A percentile compares a stretch with the other conserved stretches of the same genome.
Evolutionary conservation across 495 filamentous ascomycete species (phyloP).

Genomic region (Lepraria neglecta): DNA sequence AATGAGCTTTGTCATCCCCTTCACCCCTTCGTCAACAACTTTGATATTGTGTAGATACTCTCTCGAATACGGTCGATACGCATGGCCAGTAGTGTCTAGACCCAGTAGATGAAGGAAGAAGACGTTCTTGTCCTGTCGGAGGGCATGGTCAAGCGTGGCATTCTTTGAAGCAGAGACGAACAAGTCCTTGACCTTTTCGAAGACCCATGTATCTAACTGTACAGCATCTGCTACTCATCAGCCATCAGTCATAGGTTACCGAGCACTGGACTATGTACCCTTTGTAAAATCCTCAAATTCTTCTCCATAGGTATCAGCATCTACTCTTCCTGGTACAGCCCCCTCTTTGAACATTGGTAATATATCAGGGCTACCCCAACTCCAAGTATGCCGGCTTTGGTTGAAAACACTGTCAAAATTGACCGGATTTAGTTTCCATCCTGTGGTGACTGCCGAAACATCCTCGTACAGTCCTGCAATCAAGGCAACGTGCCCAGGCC

Average conservation of each 20-base stretch:
- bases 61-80: conserved; percentile 82
- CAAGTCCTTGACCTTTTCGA: conserved; percentile 81
- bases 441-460: conserved; percentile 93
- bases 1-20: conserved; percentile 73
- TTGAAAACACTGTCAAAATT: conserved; percentile 99
- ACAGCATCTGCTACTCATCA: conserved; percentile 52
- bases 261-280: conserved; percentile 23
- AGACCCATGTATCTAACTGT: conserved; percentile 88
- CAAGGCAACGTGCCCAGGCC: conserved; percentile 93
- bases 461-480: conserved; percentile 98
- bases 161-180: conserved; percentile 75
- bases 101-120: conserved; percentile 98
- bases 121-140: conserved; percentile 80
- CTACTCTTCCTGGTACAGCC: conserved; percentile 77
- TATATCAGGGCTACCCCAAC: conserved; percentile 98
- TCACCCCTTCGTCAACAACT: conserved; percentile 81
- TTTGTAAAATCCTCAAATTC: conserved; percentile 85
- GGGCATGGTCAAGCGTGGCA: conserved; percentile 61
- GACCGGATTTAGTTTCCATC: conserved; percentile 98
- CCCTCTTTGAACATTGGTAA: conserved; percentile 95
- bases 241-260: background rate
- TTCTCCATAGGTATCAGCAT: conserved; percentile 73
- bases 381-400: conserved; percentile 92
- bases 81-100: conserved; percentile 87
- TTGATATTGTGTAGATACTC: conserved; percentile 96